Conservation (phyloP, 352 stramenopile genomes). For the Phytophthora meadii region DNA sequence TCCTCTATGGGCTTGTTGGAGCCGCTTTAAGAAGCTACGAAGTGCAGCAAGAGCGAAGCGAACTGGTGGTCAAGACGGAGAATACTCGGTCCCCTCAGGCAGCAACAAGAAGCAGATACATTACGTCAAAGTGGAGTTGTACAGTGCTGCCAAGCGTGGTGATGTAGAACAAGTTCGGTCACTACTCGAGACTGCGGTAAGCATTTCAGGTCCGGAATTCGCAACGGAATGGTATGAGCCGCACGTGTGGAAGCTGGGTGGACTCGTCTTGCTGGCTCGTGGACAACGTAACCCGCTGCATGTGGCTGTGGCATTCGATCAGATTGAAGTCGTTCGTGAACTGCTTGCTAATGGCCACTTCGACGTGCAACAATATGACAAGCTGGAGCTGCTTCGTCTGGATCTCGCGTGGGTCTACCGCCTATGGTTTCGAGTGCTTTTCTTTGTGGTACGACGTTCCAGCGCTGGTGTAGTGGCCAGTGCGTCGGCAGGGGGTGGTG, state of each 20-base stretch:
- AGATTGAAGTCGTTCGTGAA: constrained; percentile 67
- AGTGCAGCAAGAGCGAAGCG: constrained; percentile 10
- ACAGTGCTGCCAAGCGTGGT: constrained; percentile 69
- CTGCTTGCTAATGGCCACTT: constrained; percentile 66
- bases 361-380: constrained; percentile 75
- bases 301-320: constrained; percentile 76
- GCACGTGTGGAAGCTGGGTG: constrained; percentile 25
- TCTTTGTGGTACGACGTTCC: constrained; percentile 46
- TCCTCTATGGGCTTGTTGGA: constrained; percentile 36
- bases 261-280: constrained; percentile 37
- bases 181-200: constrained; percentile 56
- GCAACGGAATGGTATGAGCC: constrained; percentile 67
- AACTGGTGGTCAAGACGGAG: constrained; percentile 3
- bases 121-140: constrained; percentile 61
- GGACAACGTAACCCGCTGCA: constrained; percentile 78
- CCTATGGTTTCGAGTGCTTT: constrained; percentile 67
- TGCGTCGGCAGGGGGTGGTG: constrained; percentile 25
- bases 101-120: constrained; percentile 45
- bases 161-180: constrained; percentile 59
- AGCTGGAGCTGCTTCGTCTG: constrained; percentile 76
- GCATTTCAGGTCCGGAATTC: constrained; percentile 69
- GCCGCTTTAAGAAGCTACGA: constrained; percentile 20
- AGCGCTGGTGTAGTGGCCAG: constrained; percentile 32
- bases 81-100: constrained; percentile 4
- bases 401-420: constrained; percentile 75